Conservation (phyloP, 2,329 filamentous ascomycete species). For the Aspergillus glaucus region DNA sequence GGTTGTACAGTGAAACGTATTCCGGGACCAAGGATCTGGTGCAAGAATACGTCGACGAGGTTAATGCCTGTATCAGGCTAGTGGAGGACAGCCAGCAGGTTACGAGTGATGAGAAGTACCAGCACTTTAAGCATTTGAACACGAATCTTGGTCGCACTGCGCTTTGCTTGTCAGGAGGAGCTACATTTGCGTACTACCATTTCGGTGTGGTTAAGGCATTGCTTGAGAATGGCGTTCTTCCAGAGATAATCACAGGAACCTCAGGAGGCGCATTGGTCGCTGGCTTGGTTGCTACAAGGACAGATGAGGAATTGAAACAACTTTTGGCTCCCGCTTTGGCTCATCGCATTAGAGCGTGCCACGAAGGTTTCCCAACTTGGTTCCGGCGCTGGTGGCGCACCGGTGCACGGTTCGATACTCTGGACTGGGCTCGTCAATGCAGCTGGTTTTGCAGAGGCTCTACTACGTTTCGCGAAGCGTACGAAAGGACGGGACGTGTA, state of each 20-base stretch:
- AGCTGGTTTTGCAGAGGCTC: constrained; percentile 89
- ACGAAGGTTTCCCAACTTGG: constrained; percentile 72
- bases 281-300: constrained; percentile 78
- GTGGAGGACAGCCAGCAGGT: constrained; percentile 64
- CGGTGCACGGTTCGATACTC: constrained; percentile 85
- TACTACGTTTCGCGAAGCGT: constrained; percentile 91
- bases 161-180: constrained; percentile 85
- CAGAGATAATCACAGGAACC: constrained; percentile 92
- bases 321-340: constrained; percentile 84
- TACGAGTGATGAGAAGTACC: constrained; percentile 65
- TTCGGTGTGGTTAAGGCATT: constrained; percentile 87
- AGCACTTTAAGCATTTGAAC: constrained; percentile 78
- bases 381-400: constrained; percentile 80
- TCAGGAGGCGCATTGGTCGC: constrained; percentile 90
- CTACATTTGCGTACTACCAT: constrained; percentile 94
- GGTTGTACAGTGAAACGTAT: constrained; percentile 95
- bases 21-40: constrained; percentile 95
- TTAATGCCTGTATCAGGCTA: constrained; percentile 53
- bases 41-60: constrained; percentile 80
- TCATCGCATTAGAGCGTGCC: constrained; percentile 74
- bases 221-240: constrained; percentile 75
- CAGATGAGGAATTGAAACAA: constrained; percentile 80
- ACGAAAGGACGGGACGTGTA: constrained; percentile 85
- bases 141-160: constrained; percentile 91
- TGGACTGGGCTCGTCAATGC: constrained; percentile 81